phyloP scores from a whole-genome alignment of 2,329 filamentous ascomycete genomes.

The Elsinoe australis region DNA sequence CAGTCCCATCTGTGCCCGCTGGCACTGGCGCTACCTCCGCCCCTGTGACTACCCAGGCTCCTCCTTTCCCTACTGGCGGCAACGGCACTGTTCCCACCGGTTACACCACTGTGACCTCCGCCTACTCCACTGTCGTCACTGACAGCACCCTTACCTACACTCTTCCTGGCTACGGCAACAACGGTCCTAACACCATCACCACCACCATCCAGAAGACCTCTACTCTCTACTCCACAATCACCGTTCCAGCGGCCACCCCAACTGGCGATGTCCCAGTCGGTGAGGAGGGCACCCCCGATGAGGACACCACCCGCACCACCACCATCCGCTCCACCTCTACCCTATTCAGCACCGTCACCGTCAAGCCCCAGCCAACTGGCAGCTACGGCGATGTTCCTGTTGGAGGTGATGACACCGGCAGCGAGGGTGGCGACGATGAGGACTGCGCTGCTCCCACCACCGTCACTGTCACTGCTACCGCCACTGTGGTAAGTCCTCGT shows the following conservation, averaged over 20 bases:
- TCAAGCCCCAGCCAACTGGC: slow-evolving; percentile 25
- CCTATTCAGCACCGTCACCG: slow-evolving; percentile 30
- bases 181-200: slow-evolving; percentile 23
- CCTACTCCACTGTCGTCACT: slow-evolving; percentile 17
- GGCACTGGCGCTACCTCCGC: slow-evolving; percentile 19
- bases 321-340: slow-evolving; percentile 28
- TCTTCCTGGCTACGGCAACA: slow-evolving; percentile 6
- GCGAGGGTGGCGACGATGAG: slow-evolving; percentile 19
- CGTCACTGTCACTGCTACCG: slow-evolving; percentile 31
- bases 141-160: slow-evolving; percentile 19
- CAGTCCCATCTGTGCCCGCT: slow-evolving; percentile 16
- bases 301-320: slow-evolving; percentile 22
- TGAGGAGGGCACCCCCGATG: slow-evolving; percentile 2
- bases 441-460: slow-evolving; percentile 26
- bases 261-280: slow-evolving; percentile 15
- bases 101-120: slow-evolving; percentile 17
- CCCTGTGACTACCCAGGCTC: slow-evolving; percentile 14
- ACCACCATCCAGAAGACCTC: slow-evolving; percentile 31
- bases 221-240: slow-evolving; percentile 25
- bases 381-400: slow-evolving; percentile 15
- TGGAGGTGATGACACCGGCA: slow-evolving; percentile 18
- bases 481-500: slow-evolving; percentile 23
- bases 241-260: slow-evolving; percentile 16
- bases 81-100: slow-evolving; percentile 19
- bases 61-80: slow-evolving; percentile 21